Conservation (phyloP, 2,329 filamentous ascomycete species). For the Exophiala alcalophila region DNA sequence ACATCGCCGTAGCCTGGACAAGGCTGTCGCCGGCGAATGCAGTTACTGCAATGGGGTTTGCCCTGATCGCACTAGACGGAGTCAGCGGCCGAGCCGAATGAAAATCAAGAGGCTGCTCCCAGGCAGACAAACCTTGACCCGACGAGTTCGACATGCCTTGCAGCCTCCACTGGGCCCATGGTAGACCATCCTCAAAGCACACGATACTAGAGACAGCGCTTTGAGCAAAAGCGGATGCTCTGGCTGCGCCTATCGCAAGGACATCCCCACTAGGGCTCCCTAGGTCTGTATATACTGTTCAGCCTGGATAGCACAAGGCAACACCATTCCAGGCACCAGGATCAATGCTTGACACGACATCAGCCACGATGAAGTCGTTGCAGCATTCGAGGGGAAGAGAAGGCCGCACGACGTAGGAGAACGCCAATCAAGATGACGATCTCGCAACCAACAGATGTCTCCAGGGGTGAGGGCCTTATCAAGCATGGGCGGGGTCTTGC, state of each 20-base stretch:
- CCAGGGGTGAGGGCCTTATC: too few species aligned
- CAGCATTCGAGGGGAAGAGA: background rate
- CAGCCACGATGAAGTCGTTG: slow-evolving; percentile 17
- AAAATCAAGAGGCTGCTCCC: too few species aligned
- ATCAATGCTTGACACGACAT: background rate
- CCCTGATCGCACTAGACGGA: slow-evolving; percentile 27
- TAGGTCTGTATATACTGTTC: too few species aligned
- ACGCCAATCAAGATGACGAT: too few species aligned
- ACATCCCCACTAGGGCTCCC: background rate
- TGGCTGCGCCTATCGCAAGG: slow-evolving; percentile 12
- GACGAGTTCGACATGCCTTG: slow-evolving; percentile 28
- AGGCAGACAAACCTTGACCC: slow-evolving; percentile 26
- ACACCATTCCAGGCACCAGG: slow-evolving; percentile 8
- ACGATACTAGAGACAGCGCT: background rate
- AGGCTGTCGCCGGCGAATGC: slow-evolving; percentile 17
- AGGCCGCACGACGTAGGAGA: too few species aligned
- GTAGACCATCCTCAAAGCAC: slow-evolving; percentile 28
- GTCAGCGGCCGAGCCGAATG: too few species aligned
- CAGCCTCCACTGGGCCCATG: slow-evolving; percentile 29
- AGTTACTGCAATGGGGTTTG: slow-evolving; percentile 31
- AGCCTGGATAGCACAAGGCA: slow-evolving; percentile 5
- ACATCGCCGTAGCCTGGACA: slow-evolving; percentile 30
- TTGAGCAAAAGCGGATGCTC: slow-evolving; percentile 2
- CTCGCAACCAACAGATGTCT: too few species aligned
- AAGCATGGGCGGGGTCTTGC: too few species aligned